These are phyloP conservation scores for Canariomyces notabilis DNA, from an alignment of 2,329 filamentous ascomycete genomes.

Conservation along the genomic window DNA sequence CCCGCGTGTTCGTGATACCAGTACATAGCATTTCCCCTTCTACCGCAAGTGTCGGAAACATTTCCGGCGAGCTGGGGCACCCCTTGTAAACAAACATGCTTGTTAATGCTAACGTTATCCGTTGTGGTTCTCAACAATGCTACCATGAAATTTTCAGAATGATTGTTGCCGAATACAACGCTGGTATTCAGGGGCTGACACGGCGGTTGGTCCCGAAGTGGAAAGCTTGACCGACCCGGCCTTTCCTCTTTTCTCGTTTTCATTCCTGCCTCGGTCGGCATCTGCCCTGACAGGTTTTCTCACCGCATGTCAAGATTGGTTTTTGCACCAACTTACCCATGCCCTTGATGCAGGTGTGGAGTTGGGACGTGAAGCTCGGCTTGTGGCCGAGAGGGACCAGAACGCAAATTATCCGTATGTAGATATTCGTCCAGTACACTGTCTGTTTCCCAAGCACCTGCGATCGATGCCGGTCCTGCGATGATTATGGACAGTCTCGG, in stretches of 20 bases:
- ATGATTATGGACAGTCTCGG: too few relatives aligned
- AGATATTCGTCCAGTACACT: too few relatives aligned
- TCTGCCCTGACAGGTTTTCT: background rate
- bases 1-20: background rate
- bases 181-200: slow-evolving; percentile 1
- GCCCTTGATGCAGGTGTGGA: too few relatives aligned
- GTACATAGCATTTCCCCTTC: background rate
- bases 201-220: background rate
- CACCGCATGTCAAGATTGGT: background rate
- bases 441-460: too few relatives aligned
- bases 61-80: background rate
- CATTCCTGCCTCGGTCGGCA: too few relatives aligned
- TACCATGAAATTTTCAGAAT: too few relatives aligned
- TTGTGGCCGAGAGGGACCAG: too few relatives aligned
- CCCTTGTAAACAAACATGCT: background rate
- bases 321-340: background rate
- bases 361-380: too few relatives aligned
- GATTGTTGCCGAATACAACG: slow-evolving; percentile 3
- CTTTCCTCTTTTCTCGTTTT: background rate
- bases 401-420: too few relatives aligned
- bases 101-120: background rate
- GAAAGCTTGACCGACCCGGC: background rate
- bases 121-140: too few relatives aligned
- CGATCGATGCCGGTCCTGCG: too few relatives aligned
- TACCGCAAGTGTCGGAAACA: background rate